phyloP scores from a whole-genome alignment of 2,329 filamentous ascomycete genomes.

The Diaporthe destruens region DNA sequence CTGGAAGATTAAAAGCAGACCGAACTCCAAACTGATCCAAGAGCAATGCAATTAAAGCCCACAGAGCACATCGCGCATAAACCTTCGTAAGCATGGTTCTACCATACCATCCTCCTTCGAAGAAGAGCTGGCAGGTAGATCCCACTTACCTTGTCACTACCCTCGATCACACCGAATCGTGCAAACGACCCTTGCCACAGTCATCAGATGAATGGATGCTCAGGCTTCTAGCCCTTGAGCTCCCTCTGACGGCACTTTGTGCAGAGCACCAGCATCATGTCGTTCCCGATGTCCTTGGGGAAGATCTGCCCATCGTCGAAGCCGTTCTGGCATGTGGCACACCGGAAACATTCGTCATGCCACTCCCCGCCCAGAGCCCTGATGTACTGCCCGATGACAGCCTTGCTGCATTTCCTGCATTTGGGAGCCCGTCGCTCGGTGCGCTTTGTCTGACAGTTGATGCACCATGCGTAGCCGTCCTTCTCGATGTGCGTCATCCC shows the following conservation, averaged over 20 bases:
- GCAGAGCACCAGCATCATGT: conserved; percentile 67
- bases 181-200: not conserved
- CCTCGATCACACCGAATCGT: conserved; percentile 1
- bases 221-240: conserved; percentile 60
- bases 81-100: conserved; percentile 35
- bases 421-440: conserved; percentile 90
- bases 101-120: not conserved
- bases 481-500: conserved; percentile 86
- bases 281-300: conserved; percentile 64
- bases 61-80: conserved; percentile 34
- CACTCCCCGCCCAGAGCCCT: conserved; percentile 91
- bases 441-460: conserved; percentile 90
- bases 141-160: conserved; percentile 30
- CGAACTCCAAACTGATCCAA: conserved; percentile 40
- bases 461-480: conserved; percentile 97
- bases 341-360: conserved; percentile 93
- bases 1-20: conserved; percentile 8
- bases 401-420: conserved; percentile 85
- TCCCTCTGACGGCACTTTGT: conserved; percentile 71
- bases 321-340: conserved; percentile 70
- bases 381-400: conserved; percentile 91
- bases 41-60: conserved; percentile 36
- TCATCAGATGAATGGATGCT: conserved; percentile 10
- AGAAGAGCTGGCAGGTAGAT: not conserved
- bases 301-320: conserved; percentile 77